These are phyloP conservation scores for Jamesozyma rosinii DNA, from an alignment of 805 yeast genomes.

Conservation along the genomic window DNA sequence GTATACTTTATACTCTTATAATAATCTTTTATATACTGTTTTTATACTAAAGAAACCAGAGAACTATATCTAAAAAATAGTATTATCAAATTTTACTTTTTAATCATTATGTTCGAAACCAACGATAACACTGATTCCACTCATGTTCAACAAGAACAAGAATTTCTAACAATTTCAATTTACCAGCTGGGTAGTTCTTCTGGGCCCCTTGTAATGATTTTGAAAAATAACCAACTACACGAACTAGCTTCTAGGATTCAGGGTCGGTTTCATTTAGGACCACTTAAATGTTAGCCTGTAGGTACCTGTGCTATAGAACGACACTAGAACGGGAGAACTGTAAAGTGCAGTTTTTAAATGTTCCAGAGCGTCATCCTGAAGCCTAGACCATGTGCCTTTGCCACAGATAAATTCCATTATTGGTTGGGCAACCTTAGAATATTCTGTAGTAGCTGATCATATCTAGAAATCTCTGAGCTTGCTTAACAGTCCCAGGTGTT, in stretches of 20 bases:
- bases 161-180: constrained; percentile 11
- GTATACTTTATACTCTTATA: no score
- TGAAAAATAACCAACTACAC: constrained; percentile 10
- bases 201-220: constrained; percentile 36
- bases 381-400: constrained; percentile 1
- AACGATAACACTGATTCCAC: no score
- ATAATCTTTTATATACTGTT: no score
- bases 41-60: no score
- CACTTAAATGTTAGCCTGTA: no score
- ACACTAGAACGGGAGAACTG: constrained; percentile 3
- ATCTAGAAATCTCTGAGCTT: constrained; percentile 14
- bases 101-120: no score
- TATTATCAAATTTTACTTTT: no score
- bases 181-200: constrained; percentile 9
- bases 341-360: constrained; percentile 1
- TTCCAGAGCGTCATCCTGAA: constrained; percentile 2
- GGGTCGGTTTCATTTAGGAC: constrained; percentile 11
- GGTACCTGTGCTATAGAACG: constrained; percentile 1
- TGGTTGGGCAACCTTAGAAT: constrained; percentile 8
- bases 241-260: constrained; percentile 7
- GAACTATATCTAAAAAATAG: no score
- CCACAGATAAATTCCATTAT: constrained; percentile 4
- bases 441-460: constrained; percentile 12
- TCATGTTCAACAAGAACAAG: no score
- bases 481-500: constrained; percentile 4